A percentile compares a stretch with the other conserved stretches of the same genome.
These are phyloP conservation scores for Diaporthe citri DNA, from an alignment of 2,329 filamentous ascomycete genomes.

Conservation along the genomic window DNA sequence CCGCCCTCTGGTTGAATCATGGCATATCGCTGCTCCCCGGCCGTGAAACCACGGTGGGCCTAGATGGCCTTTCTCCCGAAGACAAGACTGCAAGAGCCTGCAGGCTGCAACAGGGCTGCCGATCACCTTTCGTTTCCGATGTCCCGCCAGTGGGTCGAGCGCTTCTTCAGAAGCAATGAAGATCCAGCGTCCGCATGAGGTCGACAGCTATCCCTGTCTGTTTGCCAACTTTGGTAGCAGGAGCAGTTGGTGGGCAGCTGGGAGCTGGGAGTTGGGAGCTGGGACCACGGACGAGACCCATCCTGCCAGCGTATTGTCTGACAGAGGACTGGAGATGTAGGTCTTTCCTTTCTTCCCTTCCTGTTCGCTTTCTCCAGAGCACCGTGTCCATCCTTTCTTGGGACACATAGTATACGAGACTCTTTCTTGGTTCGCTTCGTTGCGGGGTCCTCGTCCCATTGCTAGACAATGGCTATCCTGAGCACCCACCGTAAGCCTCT, in stretches of 20 bases:
- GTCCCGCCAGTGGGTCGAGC: conserved; percentile 14
- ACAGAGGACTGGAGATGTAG: background rate
- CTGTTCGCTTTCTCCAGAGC: background rate
- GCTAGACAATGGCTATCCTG: conserved; percentile 36
- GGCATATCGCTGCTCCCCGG: conserved; percentile 11
- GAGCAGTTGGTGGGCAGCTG: conserved; percentile 5
- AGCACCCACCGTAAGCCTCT: conserved; percentile 34
- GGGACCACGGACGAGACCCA: conserved; percentile 6
- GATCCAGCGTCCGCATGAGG: background rate
- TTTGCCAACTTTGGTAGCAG: conserved; percentile 3
- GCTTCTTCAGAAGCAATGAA: conserved; percentile 25
- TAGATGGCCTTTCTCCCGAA: background rate
- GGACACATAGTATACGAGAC: conserved; percentile 2
- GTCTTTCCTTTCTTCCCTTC: background rate
- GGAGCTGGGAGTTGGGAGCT: conserved; percentile 14
- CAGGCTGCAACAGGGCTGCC: conserved; percentile 17
- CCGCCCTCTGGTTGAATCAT: conserved; percentile 18
- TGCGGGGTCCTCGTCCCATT: conserved; percentile 15
- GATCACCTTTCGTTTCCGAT: conserved; percentile 13
- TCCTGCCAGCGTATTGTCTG: background rate
- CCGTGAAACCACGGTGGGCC: conserved; percentile 24
- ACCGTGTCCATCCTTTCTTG: background rate
- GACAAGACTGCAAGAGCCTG: conserved; percentile 7
- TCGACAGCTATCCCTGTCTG: conserved; percentile 16
- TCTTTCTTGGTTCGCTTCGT: conserved; percentile 3